Base-by-base conservation (phyloP, 2,329 filamentous ascomycete genomes). In the Penicillium nordicum region DNA sequence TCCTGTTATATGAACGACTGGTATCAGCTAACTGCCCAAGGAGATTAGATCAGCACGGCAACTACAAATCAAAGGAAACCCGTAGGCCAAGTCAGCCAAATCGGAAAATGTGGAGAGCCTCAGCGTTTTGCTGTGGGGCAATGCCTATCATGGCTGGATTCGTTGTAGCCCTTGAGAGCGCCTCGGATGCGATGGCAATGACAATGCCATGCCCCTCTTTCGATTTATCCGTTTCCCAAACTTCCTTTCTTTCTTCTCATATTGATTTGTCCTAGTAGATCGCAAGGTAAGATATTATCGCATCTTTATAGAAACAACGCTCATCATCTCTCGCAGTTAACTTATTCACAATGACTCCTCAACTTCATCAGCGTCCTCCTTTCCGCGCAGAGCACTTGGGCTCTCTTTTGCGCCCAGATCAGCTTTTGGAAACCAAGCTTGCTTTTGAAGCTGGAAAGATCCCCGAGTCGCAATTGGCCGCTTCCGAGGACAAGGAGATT, bases 361-460 rank as follows among this genome's bases (percentile, higher is more conserved):
- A 67, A 59, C 65, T 72, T 46, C 76, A 69, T 59, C 74, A 74
- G 59, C 72, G 75, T 58, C 82, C 84, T 41, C 87, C 85, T 48
- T 90, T 88, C 74, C 82, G 88, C 68, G 86, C 87, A 57, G 88
- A 90, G 74, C 88, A 90, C 63, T 81, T 89, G 59, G 88, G 88
- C 48, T 89, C 87, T 14, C 78, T 90, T 32, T 82, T 90, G 56
- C 85, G 88, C 32, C 87, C 88, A 1, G 72, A 83, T 50, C 74
- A 81, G 50, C 80, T 90, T 27, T 78, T 88, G 14, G 77, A 83
- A 45, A 82, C 82, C 46, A 80, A 88, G 72, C 76, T 80, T 62
- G 70, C 81, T 69, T 72, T 80, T 57, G 79, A 86, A 61, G 81
- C 84, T 53, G 83, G 83, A 56, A 76, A 82, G 62, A 70, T 80